Base-by-base conservation (phyloP, 2,329 filamentous ascomycete species). In the Epichloe coenophiala region DNA sequence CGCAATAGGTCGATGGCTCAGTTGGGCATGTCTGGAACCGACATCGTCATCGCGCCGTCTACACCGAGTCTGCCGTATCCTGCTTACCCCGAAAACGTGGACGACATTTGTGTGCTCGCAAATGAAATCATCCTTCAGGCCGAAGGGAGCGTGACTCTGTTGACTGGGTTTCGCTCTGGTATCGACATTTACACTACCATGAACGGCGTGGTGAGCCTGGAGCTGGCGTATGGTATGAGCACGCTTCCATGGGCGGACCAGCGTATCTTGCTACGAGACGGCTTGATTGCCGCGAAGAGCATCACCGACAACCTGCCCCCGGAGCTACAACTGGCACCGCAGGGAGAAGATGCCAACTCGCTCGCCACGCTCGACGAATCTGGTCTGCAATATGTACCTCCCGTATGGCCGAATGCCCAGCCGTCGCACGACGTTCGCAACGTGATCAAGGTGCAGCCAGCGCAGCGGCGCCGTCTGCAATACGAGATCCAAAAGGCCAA, bases 401-500 rank as follows among this genome's bases (percentile, higher is more conserved):
- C 76, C 0, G 70, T 67, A 15, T 77, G 73, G 60, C 71, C 68
- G 7, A 67, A 64, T 49, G 64, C 66, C 5, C 69, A 73, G 54
- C 71, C 73, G 0, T 59, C 70, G 8, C 68, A 76, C 54, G 76
- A 80, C 55, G 59, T 78, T 15, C 72, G 75, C 41, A 72, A 70
- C 39, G 65, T 71, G 7, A 69, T 78, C 52, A 71, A 72, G 49
- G 65, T 68, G 19, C 68, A 78, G 27, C 72, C 75, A 1, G 62
- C 68, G 27, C 70, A 72, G 2, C 73, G 78, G 2, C 73, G 78
- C 1, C 71, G 75, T 50, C 64, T 89, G 4, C 87, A 93, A 61
- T 88, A 83, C 57, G 89, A 95, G 66, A 93, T 95, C 33, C 88
- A 95, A 63, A 95, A 94, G 63, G 86, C 88, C 6, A 95, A 95